Percentiles rank a stretch among this genome's conserved stretches.
These are phyloP conservation scores for Tetrastigma voinierianum DNA, from an alignment of 164 flowering plant genomes.

Conservation along the genomic window DNA sequence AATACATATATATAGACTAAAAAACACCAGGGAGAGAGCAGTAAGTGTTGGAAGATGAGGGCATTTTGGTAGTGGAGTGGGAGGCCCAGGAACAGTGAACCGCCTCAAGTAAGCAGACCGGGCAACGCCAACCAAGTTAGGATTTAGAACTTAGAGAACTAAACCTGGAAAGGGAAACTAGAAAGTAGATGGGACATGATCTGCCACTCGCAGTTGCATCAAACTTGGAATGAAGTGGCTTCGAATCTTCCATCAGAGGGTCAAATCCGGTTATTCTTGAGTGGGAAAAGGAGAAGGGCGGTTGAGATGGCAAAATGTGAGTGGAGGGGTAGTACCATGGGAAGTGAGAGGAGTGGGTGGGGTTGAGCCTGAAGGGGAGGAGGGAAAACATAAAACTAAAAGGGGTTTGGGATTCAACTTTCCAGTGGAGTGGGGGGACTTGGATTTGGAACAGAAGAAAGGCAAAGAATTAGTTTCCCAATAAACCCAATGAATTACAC, in stretches of 20 bases:
- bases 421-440: conserved; percentile 9
- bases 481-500: neutral
- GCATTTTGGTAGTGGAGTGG: neutral
- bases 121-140: neutral
- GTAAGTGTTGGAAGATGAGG: neutral
- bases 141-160: neutral
- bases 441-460: too few species aligned
- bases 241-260: too few species aligned
- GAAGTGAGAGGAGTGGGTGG: too few species aligned
- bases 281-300: neutral
- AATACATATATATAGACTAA: too few species aligned
- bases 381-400: too few species aligned
- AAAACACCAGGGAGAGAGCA: too few species aligned
- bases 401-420: conserved; percentile 12
- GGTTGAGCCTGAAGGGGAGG: too few species aligned
- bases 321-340: conserved; percentile 10
- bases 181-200: conserved; percentile 7
- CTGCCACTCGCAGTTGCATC: conserved; percentile 10
- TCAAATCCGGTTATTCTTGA: too few species aligned
- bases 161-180: neutral
- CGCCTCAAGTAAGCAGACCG: neutral
- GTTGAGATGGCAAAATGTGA: conserved; percentile 8
- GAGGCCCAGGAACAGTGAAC: neutral
- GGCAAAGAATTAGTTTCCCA: neutral
- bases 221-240: too few species aligned